Base-by-base conservation (phyloP, 106 monocot genomes). In the Xerophyta viscosa region DNA sequence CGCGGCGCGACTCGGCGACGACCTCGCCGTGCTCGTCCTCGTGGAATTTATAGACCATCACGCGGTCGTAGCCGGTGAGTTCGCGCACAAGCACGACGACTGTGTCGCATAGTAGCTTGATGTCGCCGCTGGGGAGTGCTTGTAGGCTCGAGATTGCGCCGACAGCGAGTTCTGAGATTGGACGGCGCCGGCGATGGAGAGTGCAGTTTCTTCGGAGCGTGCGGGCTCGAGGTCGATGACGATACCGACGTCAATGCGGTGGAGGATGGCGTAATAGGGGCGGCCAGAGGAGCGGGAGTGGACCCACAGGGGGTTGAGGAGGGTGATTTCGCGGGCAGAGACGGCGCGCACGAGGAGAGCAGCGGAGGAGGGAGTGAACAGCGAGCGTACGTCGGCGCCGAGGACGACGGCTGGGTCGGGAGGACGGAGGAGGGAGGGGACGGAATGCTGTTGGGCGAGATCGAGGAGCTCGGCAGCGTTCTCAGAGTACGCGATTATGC, bases 11-110 rank as follows among this genome's bases (percentile, higher is more conserved):
- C 63, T 92, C 92, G 9, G 92, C 87, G 8, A 92, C 74, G 9
- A 92, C 92, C 65, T 92, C 92, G 8, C 92, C 92, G 15, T 92
- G 92, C 60, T 92, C 92, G 46, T 92, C 92, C 33, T 77, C 92
- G 37, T 92, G 92, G 62, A 92, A 92, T 65, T 75, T 87, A 71
- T 92, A 92, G 2, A 92, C 87, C 92, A 92, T 92, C 22, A 92
- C 87, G 2, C 92, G 65, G 30, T 92, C 83, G 28, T 92, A 92
- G 3, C 87, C 92, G 0, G 92, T 92, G 54, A 92, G 82, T 50
- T 87, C 87, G n/a, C 79, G 62, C 36, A 92, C 92, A 26, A 76
- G 83, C 12, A 56, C 56, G 8, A 87, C 92, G 6, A 87, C 83
- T 17, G 92, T 74, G 57, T 80, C 87, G 27, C 87, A 92, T 3